Base-by-base conservation (phyloP, 202 grass and related monocot genomes). In the Carex arenaria region DNA sequence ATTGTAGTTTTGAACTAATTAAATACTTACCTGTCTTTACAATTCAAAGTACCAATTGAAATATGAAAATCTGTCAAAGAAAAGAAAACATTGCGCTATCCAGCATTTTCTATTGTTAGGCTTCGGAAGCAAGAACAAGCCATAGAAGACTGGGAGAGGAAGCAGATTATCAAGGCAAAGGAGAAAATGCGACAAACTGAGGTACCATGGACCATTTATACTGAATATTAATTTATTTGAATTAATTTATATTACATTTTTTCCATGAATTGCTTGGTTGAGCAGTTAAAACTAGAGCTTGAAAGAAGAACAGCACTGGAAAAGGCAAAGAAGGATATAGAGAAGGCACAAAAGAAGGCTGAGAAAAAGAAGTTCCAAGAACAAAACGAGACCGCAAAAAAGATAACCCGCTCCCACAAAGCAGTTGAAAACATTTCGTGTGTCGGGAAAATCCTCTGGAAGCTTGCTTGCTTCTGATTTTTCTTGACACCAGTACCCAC, bases 361-460 rank as follows among this genome's bases (percentile, higher is more conserved):
- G 87, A 91, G 88, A 89, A 84, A 70, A 97, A 77, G 84, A 93
- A 87, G 88, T 60, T 84, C 69, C 89, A 85, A 86, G 86, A 97
- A 79, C 87, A 91, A 76, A 88, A 80, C 71, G 83, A 83, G 55
- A 90, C 51, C 51, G 82, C 57, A 28, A 86, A 84, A 63, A 83
- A 90, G 81, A 90, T 93, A 62, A 54, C 42, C 72, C 15, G 74
- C 66, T 86, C 90, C 83, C 78, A 88, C 71, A 89, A 66, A 78
- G 82, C 91, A 71, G 40, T 97, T 75, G 63, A 26, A 79, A 89
- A 93, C 52, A 93, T 97, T 78, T 93, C 85, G 73, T 91, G 67
- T 19, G 92, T 83, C 67, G 91, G 84, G 77, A 97, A 85, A 43
- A 83, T 93, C 61, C 91, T 91, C 55, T 97, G 93, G 93, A 88